Conservation (phyloP, 495 filamentous ascomycete species). For the Penicillium soppii region DNA sequence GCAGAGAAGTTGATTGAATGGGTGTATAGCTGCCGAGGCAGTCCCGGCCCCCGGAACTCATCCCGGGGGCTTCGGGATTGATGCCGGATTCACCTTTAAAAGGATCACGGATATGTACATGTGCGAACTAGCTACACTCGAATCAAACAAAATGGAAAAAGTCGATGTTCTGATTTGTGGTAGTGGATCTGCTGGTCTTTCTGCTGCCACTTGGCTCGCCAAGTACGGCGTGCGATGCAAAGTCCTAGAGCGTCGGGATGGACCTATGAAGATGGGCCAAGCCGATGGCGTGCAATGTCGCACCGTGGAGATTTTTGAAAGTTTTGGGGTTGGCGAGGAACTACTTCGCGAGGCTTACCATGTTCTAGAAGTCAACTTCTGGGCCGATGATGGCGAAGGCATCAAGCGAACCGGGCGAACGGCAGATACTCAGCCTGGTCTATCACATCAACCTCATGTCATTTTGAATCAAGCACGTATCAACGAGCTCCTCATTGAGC, state of each 20-base stretch:
- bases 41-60: constrained; percentile 24
- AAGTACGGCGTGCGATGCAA: constrained; percentile 58
- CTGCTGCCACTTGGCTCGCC: constrained; percentile 66
- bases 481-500: constrained; percentile 59
- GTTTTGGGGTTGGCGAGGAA: constrained; percentile 69
- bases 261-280: constrained; percentile 66
- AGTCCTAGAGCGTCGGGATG: constrained; percentile 61
- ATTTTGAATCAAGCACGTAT: constrained; percentile 76
- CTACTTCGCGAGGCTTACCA: constrained; percentile 72
- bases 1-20: no score
- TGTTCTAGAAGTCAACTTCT: constrained; percentile 66
- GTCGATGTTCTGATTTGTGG: constrained; percentile 62
- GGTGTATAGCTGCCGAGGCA: background rate
- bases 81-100: constrained; percentile 13
- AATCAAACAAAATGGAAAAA: constrained; percentile 25
- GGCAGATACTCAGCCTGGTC: constrained; percentile 59
- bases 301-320: constrained; percentile 79
- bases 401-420: constrained; percentile 55
- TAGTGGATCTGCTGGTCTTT: constrained; percentile 68
- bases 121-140: background rate
- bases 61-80: constrained; percentile 10
- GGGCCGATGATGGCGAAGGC: constrained; percentile 44
- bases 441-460: constrained; percentile 70
- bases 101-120: constrained; percentile 1
- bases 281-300: constrained; percentile 81